A percentile compares a stretch with the other conserved stretches of the same genome.
These are phyloP conservation scores for Acanthochlamys bracteata DNA, from an alignment of 106 monocot genomes.

Conservation along the genomic window DNA sequence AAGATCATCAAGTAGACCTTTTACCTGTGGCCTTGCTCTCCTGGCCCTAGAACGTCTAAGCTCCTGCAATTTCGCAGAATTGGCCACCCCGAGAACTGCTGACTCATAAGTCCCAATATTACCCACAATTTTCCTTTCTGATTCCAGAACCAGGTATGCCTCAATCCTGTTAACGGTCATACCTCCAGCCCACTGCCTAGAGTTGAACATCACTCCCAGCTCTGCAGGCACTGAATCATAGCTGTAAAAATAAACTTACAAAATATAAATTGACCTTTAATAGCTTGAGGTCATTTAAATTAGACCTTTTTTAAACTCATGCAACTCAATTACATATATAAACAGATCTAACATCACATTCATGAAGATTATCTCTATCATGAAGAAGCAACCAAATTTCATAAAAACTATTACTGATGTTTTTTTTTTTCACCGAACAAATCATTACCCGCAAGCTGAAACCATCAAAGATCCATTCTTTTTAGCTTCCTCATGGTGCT, in stretches of 20 bases:
- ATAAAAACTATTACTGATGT: no score
- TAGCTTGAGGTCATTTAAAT: no score
- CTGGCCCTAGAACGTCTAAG: slow-evolving; percentile 65
- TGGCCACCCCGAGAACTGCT: slow-evolving; percentile 82
- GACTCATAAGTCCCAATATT: slow-evolving; percentile 83
- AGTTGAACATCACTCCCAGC: slow-evolving; percentile 67
- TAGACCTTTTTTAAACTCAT: no score
- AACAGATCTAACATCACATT: no score
- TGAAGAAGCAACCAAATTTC: no score
- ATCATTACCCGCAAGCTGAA: slow-evolving; percentile 72
- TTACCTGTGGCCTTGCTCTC: slow-evolving; percentile 47
- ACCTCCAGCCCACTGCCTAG: slow-evolving; percentile 46
- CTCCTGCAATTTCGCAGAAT: slow-evolving; percentile 48
- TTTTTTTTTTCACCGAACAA: no score
- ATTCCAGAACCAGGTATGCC: slow-evolving; percentile 78
- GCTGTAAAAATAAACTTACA: neutral
- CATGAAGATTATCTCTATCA: no score
- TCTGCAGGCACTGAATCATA: slow-evolving; percentile 89
- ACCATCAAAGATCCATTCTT: slow-evolving; percentile 57
- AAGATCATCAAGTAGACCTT: neutral
- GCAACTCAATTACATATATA: no score
- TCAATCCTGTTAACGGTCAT: slow-evolving; percentile 37
- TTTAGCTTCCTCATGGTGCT: slow-evolving; percentile 42
- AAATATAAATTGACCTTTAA: no score
- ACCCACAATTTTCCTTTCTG: slow-evolving; percentile 70